These are phyloP conservation scores for Sporothrix sp. DNA, from an alignment of 2,329 filamentous ascomycete species.

Conservation along the genomic window DNA sequence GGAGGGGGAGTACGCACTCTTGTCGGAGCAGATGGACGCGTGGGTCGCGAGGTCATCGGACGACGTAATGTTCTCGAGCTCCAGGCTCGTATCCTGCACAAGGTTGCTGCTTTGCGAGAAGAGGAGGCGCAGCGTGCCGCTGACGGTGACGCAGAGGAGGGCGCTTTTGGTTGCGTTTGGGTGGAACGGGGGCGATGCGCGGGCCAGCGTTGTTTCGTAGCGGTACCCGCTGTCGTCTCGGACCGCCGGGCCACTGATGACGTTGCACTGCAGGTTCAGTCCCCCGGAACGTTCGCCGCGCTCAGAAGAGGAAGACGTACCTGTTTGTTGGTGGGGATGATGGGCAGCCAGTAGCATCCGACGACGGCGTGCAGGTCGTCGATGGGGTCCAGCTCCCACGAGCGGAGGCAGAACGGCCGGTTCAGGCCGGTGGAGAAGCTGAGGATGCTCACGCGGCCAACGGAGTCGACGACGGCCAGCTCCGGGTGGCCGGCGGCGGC, in stretches of 20 bases:
- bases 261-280: slow-evolving; percentile 30
- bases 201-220: slow-evolving; percentile 57
- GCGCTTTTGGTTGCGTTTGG: slow-evolving; percentile 61
- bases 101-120: slow-evolving; percentile 65
- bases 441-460: slow-evolving; percentile 67
- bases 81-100: slow-evolving; percentile 62
- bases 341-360: slow-evolving; percentile 76
- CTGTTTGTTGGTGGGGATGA: slow-evolving; percentile 38
- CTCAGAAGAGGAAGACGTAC: slow-evolving; percentile 19
- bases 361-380: slow-evolving; percentile 71
- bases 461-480: slow-evolving; percentile 71
- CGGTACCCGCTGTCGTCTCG: slow-evolving; percentile 54
- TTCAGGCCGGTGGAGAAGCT: slow-evolving; percentile 65
- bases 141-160: slow-evolving; percentile 65
- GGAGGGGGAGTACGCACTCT: slow-evolving; percentile 39
- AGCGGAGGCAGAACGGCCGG: slow-evolving; percentile 51
- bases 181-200: slow-evolving; percentile 63
- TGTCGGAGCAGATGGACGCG: slow-evolving; percentile 65
- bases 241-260: slow-evolving; percentile 51
- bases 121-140: slow-evolving; percentile 63
- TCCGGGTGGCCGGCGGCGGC: slow-evolving; percentile 63
- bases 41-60: slow-evolving; percentile 72
- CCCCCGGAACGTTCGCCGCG: background rate
- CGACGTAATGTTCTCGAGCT: slow-evolving; percentile 62
- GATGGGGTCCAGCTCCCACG: slow-evolving; percentile 55